phyloP scores from a whole-genome alignment of 345 rosid species.

The Gossypium sturtianum region DNA sequence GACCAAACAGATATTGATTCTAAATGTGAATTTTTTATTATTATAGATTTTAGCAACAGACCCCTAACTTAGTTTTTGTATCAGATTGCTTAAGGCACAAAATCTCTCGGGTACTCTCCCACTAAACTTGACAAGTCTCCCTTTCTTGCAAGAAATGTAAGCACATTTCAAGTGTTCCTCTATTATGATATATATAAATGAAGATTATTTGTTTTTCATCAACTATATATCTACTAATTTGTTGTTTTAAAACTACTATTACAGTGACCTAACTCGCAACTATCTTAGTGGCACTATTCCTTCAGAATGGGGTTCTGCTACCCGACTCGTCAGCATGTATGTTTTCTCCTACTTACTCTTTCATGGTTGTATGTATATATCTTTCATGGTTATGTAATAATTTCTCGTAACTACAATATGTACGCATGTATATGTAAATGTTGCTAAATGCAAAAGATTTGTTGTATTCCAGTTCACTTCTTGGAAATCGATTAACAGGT shows the following conservation, averaged over 20 bases:
- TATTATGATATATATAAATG: not conserved
- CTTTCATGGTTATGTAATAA: not conserved
- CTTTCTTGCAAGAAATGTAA: slow-evolving; percentile 40
- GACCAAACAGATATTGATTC: too few species aligned
- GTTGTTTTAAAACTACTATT: not conserved
- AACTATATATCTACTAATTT: too few species aligned
- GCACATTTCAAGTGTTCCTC: not conserved
- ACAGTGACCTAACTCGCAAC: not conserved
- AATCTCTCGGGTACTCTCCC: not conserved
- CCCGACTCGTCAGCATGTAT: not conserved
- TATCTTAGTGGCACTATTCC: not conserved
- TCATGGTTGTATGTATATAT: not conserved
- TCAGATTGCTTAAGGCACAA: not conserved
- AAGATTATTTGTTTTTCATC: too few species aligned
- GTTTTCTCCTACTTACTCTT: not conserved
- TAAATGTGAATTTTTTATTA: too few species aligned
- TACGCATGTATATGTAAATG: not conserved
- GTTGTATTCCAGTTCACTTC: not conserved
- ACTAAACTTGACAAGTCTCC: slow-evolving; percentile 30
- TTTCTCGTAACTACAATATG: too few species aligned
- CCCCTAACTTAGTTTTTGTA: not conserved
- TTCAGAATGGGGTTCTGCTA: not conserved
- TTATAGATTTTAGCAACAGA: too few species aligned
- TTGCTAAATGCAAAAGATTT: not conserved
- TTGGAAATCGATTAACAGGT: not conserved